Evolutionary conservation across 1,284 basidiomycete species (phyloP).

Genomic region (Ceratorhiza oryzae-sativae): DNA sequence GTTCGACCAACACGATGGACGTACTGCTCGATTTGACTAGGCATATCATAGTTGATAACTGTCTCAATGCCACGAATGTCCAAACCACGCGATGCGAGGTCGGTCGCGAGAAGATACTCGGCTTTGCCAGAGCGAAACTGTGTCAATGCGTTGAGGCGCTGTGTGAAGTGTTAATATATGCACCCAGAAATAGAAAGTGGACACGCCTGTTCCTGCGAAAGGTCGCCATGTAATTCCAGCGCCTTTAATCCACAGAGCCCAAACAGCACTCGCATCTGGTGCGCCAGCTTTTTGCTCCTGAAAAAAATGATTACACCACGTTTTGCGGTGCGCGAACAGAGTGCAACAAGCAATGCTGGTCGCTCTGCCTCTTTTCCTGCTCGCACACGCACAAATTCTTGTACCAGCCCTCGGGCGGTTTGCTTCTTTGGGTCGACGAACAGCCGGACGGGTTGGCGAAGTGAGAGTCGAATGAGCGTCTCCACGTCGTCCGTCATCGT

Average conservation of each 20-base stretch:
- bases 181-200: background rate
- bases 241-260: slow-evolving; percentile 86
- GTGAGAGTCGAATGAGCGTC: slow-evolving; percentile 88
- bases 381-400: slow-evolving; percentile 93
- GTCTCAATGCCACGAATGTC: slow-evolving; percentile 99
- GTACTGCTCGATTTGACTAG: slow-evolving; percentile 90
- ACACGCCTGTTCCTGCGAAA: slow-evolving; percentile 91
- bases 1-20: slow-evolving; percentile 97
- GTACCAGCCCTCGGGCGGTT: slow-evolving; percentile 87
- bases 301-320: slow-evolving; percentile 90
- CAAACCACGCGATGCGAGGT: slow-evolving; percentile 92
- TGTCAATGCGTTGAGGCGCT: slow-evolving; percentile 87
- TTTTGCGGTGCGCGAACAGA: slow-evolving; percentile 89
- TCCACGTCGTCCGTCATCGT: slow-evolving; percentile 98
- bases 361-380: slow-evolving; percentile 80
- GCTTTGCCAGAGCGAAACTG: slow-evolving; percentile 85
- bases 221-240: slow-evolving; percentile 92
- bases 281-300: slow-evolving; percentile 94
- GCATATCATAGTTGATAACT: slow-evolving; percentile 99
- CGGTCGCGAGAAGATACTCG: slow-evolving; percentile 94
- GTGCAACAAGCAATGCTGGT: slow-evolving; percentile 79
- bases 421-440: slow-evolving; percentile 95
- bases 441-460: slow-evolving; percentile 90
- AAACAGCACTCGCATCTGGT: slow-evolving; percentile 95
- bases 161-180: slow-evolving; percentile 27